Evolutionary conservation across 345 rosid species (phyloP).

Genomic region (Salix exigua): DNA sequence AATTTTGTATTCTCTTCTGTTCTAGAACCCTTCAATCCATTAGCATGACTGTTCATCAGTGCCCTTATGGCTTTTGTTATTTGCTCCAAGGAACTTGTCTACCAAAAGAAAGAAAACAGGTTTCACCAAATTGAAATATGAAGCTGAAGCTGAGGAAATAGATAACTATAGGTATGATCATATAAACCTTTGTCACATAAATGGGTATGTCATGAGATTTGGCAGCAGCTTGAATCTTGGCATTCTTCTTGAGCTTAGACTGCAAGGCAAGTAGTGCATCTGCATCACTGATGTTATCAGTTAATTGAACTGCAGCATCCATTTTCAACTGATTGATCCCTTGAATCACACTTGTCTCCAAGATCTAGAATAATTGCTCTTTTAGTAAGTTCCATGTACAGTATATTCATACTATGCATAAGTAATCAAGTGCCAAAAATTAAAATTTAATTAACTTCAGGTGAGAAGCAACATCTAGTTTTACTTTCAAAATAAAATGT

Average conservation of each 20-base stretch:
- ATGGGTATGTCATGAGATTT: conserved; percentile 62
- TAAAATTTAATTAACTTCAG: background rate
- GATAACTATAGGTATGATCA: background rate
- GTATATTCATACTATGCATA: background rate
- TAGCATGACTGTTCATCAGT: conserved; percentile 47
- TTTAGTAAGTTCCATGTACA: conserved; percentile 31
- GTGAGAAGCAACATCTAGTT: background rate
- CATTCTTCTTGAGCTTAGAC: conserved; percentile 78
- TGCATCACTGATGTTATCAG: conserved; percentile 72
- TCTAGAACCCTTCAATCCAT: conserved; percentile 43
- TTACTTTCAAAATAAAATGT: background rate
- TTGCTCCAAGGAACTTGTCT: conserved; percentile 81
- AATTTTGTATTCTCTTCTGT: conserved; percentile 44
- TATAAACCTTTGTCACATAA: conserved; percentile 65
- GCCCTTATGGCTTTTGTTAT: conserved; percentile 60
- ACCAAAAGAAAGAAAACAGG: conserved; percentile 18
- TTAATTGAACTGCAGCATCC: conserved; percentile 48
- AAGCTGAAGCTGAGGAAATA: background rate
- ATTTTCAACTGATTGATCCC: conserved; percentile 61
- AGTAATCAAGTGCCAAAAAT: background rate
- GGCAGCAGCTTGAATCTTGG: conserved; percentile 67
- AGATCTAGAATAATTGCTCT: conserved; percentile 52
- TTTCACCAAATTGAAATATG: background rate
- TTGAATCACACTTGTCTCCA: conserved; percentile 62
- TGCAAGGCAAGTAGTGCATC: conserved; percentile 79